Conservation (phyloP, 495 filamentous ascomycete species). For the Trichoderma gamsii region DNA sequence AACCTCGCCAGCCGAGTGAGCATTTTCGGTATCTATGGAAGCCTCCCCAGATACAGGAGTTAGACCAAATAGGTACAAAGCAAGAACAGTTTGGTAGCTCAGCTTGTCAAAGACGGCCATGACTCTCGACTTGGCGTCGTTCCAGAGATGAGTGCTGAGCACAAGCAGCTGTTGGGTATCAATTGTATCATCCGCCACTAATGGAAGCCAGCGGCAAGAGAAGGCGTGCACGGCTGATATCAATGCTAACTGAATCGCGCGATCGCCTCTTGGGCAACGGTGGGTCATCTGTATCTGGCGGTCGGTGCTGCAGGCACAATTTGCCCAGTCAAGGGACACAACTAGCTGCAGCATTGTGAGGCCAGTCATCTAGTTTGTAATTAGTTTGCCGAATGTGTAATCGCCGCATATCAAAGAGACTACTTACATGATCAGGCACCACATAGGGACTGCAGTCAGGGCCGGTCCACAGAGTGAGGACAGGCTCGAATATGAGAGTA, state of each 20-base stretch:
- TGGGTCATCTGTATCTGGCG: not conserved
- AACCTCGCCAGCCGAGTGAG: not conserved
- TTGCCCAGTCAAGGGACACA: constrained; percentile 4
- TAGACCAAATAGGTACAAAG: not conserved
- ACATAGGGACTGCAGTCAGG: constrained; percentile 2
- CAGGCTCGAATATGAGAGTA: not conserved
- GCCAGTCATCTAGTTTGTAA: not conserved
- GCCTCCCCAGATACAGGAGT: not conserved
- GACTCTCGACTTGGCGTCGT: constrained; percentile 1
- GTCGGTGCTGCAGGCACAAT: not conserved
- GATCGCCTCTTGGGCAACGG: not conserved
- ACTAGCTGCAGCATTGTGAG: not conserved
- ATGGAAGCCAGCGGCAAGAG: not conserved
- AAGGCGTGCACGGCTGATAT: not conserved
- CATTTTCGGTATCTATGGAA: not conserved
- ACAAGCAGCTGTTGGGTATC: not conserved
- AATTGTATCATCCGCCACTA: not conserved
- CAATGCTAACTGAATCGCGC: not conserved
- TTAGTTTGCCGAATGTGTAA: not conserved
- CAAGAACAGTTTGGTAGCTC: not conserved
- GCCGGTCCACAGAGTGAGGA: not conserved
- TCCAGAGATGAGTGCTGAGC: not conserved
- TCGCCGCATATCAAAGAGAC: not conserved
- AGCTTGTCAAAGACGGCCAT: not conserved
- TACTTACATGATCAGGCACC: not conserved